These are phyloP conservation scores for Herpetomonas tarakana DNA, from an alignment of 208 protist species.

Conservation along the genomic window DNA sequence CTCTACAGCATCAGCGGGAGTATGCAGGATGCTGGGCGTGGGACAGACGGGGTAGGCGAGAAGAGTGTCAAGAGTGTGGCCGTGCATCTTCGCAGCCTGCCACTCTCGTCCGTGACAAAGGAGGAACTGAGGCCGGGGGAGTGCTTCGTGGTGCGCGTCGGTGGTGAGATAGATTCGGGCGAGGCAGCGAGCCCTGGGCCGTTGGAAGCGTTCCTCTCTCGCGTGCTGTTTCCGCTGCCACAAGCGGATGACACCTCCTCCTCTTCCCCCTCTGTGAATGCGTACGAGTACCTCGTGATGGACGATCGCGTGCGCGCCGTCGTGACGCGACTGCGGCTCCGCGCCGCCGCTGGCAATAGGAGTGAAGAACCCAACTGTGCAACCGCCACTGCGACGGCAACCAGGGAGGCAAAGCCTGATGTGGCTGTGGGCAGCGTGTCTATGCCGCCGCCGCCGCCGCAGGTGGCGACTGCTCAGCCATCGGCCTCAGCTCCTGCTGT, in stretches of 20 bases:
- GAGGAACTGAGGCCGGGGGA: slow-evolving; percentile 5
- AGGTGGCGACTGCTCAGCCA: not conserved
- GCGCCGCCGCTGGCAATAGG: not conserved
- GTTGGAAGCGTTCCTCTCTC: not conserved
- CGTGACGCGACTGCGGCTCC: slow-evolving; percentile 13
- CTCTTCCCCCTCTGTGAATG: not conserved
- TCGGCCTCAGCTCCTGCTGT: no score
- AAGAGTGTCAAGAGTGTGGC: no score
- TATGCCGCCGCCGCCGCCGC: not conserved
- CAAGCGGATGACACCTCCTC: not conserved
- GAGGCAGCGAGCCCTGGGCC: not conserved
- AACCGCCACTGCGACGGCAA: no score
- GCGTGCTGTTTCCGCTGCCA: not conserved
- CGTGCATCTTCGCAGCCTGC: not conserved
- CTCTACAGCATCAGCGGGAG: not conserved
- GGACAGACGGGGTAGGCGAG: no score
- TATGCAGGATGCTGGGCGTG: no score
- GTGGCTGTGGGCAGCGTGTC: not conserved
- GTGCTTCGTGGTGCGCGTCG: not conserved
- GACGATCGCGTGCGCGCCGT: slow-evolving; percentile 14
- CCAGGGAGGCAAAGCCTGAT: no score
- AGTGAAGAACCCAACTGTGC: no score
- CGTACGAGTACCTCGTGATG: not conserved
- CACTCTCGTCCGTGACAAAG: slow-evolving; percentile 3
- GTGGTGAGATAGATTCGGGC: not conserved